Evolutionary conservation across 2,329 filamentous ascomycete species (phyloP).

Genomic region (Trichoderma oligosporum): DNA sequence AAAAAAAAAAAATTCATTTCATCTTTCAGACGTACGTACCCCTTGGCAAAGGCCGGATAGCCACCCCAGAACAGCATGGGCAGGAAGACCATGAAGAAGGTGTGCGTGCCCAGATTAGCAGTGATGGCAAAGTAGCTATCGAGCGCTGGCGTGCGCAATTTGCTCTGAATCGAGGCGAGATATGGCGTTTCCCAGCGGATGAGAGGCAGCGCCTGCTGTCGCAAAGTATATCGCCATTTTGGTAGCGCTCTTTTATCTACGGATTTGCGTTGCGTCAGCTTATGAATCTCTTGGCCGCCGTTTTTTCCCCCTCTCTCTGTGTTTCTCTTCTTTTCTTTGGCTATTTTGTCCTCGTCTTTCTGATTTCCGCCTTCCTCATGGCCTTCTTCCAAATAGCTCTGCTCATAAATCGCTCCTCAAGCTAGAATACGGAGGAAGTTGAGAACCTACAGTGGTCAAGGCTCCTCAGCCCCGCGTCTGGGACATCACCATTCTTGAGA

Average conservation of each 20-base stretch:
- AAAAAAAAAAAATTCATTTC: neutral
- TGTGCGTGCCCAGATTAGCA: conserved; percentile 94
- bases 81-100: conserved; percentile 95
- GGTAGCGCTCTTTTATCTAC: conserved; percentile 80
- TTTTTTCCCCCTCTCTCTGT: neutral
- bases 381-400: neutral
- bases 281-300: neutral
- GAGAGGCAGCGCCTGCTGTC: conserved; percentile 77
- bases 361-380: neutral
- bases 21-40: conserved; percentile 58
- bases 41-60: conserved; percentile 77
- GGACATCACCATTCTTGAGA: conserved; percentile 25
- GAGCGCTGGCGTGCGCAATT: conserved; percentile 73
- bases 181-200: conserved; percentile 95
- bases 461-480: conserved; percentile 74
- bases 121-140: conserved; percentile 97
- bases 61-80: conserved; percentile 98
- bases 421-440: neutral
- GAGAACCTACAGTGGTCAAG: conserved; percentile 67
- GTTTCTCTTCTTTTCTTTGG: neutral
- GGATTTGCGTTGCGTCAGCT: conserved; percentile 1
- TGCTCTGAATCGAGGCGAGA: conserved; percentile 79
- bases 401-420: neutral
- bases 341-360: neutral
- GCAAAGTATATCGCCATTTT: conserved; percentile 80